Evolutionary conservation across 1,139 yeast genomes (phyloP).

Genomic region (Sugiyamaella japonica): DNA sequence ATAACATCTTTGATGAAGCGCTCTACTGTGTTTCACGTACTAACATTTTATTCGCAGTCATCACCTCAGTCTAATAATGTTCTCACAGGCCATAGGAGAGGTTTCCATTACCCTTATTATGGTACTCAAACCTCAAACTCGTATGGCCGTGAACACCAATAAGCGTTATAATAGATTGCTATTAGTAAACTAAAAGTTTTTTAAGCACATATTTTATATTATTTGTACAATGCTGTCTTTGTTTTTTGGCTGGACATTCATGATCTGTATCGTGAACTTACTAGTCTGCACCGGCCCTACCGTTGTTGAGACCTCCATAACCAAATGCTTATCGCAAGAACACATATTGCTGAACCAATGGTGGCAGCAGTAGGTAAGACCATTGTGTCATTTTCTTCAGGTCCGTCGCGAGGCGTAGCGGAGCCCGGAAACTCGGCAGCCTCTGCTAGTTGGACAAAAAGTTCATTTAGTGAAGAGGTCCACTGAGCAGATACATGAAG

Average conservation of each 20-base stretch:
- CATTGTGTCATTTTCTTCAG: constrained; percentile 56
- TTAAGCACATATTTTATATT: too few relatives aligned
- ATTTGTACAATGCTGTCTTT: too few relatives aligned
- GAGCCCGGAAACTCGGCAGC: constrained; percentile 78
- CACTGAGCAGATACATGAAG: constrained; percentile 87
- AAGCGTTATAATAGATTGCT: not conserved
- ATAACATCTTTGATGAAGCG: too few relatives aligned
- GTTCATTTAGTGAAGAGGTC: constrained; percentile 81
- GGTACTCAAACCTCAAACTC: constrained; percentile 16
- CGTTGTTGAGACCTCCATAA: constrained; percentile 18
- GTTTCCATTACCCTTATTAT: constrained; percentile 26
- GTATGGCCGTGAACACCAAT: not conserved
- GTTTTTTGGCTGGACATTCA: not conserved
- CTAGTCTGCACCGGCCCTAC: not conserved
- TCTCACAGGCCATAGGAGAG: constrained; percentile 23
- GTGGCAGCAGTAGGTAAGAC: constrained; percentile 44
- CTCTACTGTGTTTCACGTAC: not conserved
- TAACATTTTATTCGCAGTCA: not conserved
- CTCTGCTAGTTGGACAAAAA: constrained; percentile 83
- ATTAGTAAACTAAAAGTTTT: not conserved
- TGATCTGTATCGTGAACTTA: too few relatives aligned
- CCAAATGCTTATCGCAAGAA: constrained; percentile 24
- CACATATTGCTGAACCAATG: constrained; percentile 20
- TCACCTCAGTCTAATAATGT: not conserved
- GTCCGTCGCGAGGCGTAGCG: constrained; percentile 80